phyloP scores from a whole-genome alignment of 306 rosid genomes.

The Coriaria nepalensis region DNA sequence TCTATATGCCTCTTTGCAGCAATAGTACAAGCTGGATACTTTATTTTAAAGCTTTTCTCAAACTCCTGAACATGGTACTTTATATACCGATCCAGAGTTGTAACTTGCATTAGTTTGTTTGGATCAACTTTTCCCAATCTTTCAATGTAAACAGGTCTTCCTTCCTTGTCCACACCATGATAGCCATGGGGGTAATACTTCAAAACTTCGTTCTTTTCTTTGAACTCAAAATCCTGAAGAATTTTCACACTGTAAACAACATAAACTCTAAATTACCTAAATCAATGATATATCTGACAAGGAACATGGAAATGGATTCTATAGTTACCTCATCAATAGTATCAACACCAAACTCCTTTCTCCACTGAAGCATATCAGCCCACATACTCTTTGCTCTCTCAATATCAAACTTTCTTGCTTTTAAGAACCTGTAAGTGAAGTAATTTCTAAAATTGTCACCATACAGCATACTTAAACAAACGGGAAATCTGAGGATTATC shows the following conservation, averaged over 20 bases:
- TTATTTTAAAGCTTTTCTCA: constrained; percentile 70
- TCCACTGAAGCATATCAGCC: constrained; percentile 94
- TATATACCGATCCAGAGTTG: constrained; percentile 82
- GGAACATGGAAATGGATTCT: constrained; percentile 1
- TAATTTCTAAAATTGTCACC: constrained; percentile 1
- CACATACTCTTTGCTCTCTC: constrained; percentile 96
- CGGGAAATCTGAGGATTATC: not conserved
- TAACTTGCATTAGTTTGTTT: constrained; percentile 82
- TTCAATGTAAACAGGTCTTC: constrained; percentile 91
- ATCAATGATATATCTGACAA: not conserved
- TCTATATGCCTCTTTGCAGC: constrained; percentile 96
- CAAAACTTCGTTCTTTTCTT: constrained; percentile 58
- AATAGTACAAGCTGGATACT: constrained; percentile 91
- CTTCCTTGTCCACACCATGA: constrained; percentile 97
- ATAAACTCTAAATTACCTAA: not conserved
- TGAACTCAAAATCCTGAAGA: constrained; percentile 73
- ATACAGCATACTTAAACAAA: not conserved
- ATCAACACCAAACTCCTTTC: constrained; percentile 73
- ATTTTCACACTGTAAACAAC: constrained; percentile 11
- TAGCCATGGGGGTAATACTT: constrained; percentile 83
- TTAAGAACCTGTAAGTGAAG: constrained; percentile 47
- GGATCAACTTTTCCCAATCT: constrained; percentile 92
- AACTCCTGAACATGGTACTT: constrained; percentile 83
- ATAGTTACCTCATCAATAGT: constrained; percentile 56
- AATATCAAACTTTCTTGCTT: constrained; percentile 85